phyloP scores from a whole-genome alignment of 73 alveolate genomes.

The Paraurostyla sp. region DNA sequence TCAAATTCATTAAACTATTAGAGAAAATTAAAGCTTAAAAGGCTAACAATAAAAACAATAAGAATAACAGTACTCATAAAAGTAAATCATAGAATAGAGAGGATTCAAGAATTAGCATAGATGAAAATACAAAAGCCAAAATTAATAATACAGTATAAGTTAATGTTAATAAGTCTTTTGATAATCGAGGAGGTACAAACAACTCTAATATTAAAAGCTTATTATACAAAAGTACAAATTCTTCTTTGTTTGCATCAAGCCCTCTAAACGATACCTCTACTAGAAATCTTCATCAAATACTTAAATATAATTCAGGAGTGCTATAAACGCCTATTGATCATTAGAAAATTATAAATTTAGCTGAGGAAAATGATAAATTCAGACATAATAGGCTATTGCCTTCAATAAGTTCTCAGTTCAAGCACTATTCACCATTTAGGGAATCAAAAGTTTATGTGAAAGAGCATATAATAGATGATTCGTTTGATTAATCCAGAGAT shows the following conservation, averaged over 20 bases:
- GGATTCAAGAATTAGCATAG: too few species aligned
- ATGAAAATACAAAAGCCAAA: too few species aligned
- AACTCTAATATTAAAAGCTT: too few species aligned
- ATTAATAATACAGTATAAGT: too few species aligned
- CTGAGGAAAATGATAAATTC: background rate
- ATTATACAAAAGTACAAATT: background rate
- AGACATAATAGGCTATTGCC: background rate
- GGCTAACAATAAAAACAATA: background rate
- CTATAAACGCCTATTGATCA: background rate
- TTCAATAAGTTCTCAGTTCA: background rate
- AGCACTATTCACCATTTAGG: too few species aligned
- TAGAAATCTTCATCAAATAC: background rate
- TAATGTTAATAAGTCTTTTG: too few species aligned
- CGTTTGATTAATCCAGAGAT: too few species aligned
- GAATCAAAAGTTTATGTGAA: too few species aligned
- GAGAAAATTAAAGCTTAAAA: background rate
- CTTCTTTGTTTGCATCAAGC: background rate
- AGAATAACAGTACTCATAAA: background rate
- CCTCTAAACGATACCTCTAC: background rate
- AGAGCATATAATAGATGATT: too few species aligned
- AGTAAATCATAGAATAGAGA: background rate
- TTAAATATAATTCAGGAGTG: background rate
- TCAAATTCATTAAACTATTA: background rate
- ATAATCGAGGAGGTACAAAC: too few species aligned
- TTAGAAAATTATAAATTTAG: background rate